Percentiles rank a stretch among this genome's conserved stretches.
These are phyloP conservation scores for Theileria luwenshuni DNA, from an alignment of 169 alveolate species.

Conservation along the genomic window DNA sequence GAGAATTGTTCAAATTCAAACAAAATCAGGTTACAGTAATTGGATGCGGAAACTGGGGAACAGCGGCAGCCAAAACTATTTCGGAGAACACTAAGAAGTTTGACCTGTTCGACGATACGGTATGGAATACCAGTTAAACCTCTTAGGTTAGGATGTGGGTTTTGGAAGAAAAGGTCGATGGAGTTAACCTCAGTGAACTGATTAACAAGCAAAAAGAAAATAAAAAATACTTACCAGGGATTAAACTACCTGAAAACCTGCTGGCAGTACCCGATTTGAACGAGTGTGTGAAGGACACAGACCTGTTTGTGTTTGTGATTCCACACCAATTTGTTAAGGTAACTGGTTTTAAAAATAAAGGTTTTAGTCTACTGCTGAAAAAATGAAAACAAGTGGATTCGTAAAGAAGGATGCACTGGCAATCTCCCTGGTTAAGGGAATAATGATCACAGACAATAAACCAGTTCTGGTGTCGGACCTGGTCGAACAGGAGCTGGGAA, in stretches of 20 bases:
- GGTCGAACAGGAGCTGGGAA: constrained; percentile 70
- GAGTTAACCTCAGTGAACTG: constrained; percentile 82
- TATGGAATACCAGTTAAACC: constrained; percentile 8
- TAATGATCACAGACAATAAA: constrained; percentile 70
- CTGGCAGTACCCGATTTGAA: constrained; percentile 83
- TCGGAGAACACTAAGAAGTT: constrained; percentile 69
- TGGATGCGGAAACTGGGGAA: constrained; percentile 89
- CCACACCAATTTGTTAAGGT: constrained; percentile 88
- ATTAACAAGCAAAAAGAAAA: constrained; percentile 87
- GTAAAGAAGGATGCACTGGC: constrained; percentile 77
- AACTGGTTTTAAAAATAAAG: constrained; percentile 13
- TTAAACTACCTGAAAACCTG: constrained; percentile 84
- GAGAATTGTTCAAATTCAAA: background rate
- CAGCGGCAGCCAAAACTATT: constrained; percentile 81
- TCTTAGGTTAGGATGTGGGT: constrained; percentile 86
- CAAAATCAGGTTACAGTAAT: constrained; percentile 75
- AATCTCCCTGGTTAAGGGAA: constrained; percentile 83
- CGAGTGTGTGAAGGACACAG: constrained; percentile 84
- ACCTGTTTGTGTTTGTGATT: constrained; percentile 83
- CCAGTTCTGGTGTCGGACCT: constrained; percentile 77
- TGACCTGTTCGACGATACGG: constrained; percentile 70
- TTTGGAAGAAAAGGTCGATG: constrained; percentile 83
- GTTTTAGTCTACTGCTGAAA: constrained; percentile 39
- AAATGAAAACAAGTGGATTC: constrained; percentile 55
- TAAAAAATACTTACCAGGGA: constrained; percentile 86